Evolutionary conservation across 495 filamentous ascomycete genomes (phyloP), one percentile per base, ranked within the genome.

Genomic region (Tuber magnatum): DNA sequence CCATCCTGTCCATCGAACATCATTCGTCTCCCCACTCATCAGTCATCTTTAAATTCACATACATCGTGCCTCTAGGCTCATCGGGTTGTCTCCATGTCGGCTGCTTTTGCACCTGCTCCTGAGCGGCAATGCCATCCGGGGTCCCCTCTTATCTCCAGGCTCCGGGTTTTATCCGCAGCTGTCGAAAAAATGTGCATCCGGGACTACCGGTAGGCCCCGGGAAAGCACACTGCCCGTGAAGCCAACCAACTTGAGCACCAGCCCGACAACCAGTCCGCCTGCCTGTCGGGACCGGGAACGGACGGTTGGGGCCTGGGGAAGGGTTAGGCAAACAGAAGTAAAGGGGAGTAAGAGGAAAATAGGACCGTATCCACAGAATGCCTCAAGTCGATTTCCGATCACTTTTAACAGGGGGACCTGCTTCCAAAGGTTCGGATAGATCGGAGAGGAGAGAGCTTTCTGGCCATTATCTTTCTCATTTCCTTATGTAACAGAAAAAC

Each of bases 31-130:
- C 18, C 28, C n/a, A 32, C 28, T 35, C 56, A 65, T 65, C 56
- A 65, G 56, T 65, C 56, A 65, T 65, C 56, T 35, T 65, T 65
- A 61, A 32, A 65, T 65, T 32, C 56, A 18, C 28, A 18, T 65
- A 65, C 56, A 65, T 65, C 56, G 56, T 35, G 56, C 56, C 56
- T 65, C 51, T 65, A 65, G 56, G 56, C n/a, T 65, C 56, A 65
- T 65, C 56, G 14, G 51, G 56, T 35, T 65, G 28, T 35, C 56
- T 65, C 56, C 1, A 35, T 65, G 56, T 35, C 56, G 56, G 56
- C 56, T 65, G 12, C 28, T 65, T 65, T 65, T 65, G 56, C 56
- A 65, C n/a, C 28, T 35, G 56, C 56, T 35, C 56, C 56, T 65
- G 56, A 65, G 56, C 56, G 56, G 56, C 56, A 65, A 65, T 65